Percentiles rank a stretch among this genome's conserved stretches.
Conservation (phyloP, 2,329 filamentous ascomycete species). For the Monilinia fructicola region DNA sequence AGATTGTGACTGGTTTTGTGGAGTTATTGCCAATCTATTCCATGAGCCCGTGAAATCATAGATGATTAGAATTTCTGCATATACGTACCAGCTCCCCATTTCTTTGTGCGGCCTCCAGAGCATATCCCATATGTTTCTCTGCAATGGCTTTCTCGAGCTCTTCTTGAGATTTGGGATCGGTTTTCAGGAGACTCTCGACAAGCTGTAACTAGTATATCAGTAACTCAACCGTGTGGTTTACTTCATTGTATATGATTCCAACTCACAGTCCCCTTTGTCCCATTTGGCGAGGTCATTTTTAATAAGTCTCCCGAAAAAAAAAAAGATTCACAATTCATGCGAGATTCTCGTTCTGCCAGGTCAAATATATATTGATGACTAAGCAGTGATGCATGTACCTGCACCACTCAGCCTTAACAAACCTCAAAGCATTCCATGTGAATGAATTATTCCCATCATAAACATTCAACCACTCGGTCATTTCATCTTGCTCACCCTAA, state of each 20-base stretch:
- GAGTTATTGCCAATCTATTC: slow-evolving; percentile 74
- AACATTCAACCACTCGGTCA: background rate
- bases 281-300: slow-evolving; percentile 20
- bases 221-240: slow-evolving; percentile 44
- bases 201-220: slow-evolving; percentile 23
- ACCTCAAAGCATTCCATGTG: slow-evolving; percentile 11
- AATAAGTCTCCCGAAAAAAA: background rate
- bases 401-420: slow-evolving; percentile 11
- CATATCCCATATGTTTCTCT: slow-evolving; percentile 39
- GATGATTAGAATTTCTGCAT: background rate
- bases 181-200: slow-evolving; percentile 40
- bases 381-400: background rate
- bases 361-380: slow-evolving; percentile 9
- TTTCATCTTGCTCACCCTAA: background rate
- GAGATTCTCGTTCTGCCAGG: background rate
- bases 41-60: slow-evolving; percentile 7
- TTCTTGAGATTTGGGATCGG: slow-evolving; percentile 56
- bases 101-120: slow-evolving; percentile 46
- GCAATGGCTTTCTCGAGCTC: slow-evolving; percentile 59
- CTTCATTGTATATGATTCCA: background rate
- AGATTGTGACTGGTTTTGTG: slow-evolving; percentile 83
- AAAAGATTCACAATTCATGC: background rate
- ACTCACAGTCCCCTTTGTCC: slow-evolving; percentile 19
- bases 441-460: slow-evolving; percentile 14
- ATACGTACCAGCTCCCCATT: slow-evolving; percentile 62